Evolutionary conservation across 2,329 filamentous ascomycete genomes (phyloP).

Genomic region (Allantophomopsis lycopodina): DNA sequence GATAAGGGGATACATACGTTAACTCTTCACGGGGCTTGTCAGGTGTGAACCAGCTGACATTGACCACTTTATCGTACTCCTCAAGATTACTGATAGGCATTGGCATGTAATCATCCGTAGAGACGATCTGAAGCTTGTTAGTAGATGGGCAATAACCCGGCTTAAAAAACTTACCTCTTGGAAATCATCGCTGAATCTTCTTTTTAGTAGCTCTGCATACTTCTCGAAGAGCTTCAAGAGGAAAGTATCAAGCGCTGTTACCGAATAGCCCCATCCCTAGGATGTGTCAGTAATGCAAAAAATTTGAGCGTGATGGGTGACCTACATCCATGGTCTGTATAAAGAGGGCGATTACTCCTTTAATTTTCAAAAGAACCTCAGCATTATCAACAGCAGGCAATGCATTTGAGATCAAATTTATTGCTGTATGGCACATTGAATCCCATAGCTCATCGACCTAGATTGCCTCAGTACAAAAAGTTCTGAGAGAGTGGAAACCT

Average conservation of each 20-base stretch:
- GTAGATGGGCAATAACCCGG: background rate
- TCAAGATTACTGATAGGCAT: conserved; percentile 89
- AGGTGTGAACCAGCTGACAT: conserved; percentile 89
- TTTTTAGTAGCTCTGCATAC: conserved; percentile 83
- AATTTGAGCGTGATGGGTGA: background rate
- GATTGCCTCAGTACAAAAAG: conserved; percentile 6
- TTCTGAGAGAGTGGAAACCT: background rate
- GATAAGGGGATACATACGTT: conserved; percentile 34
- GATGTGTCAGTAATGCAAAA: conserved; percentile 4
- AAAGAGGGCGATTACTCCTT: conserved; percentile 83
- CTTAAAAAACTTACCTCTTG: conserved; percentile 48
- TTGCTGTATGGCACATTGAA: conserved; percentile 84
- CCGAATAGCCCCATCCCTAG: conserved; percentile 80
- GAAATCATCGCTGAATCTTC: conserved; percentile 88
- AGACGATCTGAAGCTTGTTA: conserved; percentile 38
- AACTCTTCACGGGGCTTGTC: conserved; percentile 66
- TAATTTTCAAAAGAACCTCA: conserved; percentile 85
- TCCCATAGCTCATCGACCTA: conserved; percentile 98
- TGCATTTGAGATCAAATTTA: conserved; percentile 68
- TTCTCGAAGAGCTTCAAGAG: conserved; percentile 84
- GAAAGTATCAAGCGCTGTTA: conserved; percentile 68
- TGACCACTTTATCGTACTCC: conserved; percentile 91
- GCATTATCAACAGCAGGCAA: conserved; percentile 74
- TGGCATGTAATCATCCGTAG: conserved; percentile 99
- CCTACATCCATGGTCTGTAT: conserved; percentile 94